Base-by-base conservation (phyloP, 1,284 basidiomycete species). In the Ganoderma sp. region DNA sequence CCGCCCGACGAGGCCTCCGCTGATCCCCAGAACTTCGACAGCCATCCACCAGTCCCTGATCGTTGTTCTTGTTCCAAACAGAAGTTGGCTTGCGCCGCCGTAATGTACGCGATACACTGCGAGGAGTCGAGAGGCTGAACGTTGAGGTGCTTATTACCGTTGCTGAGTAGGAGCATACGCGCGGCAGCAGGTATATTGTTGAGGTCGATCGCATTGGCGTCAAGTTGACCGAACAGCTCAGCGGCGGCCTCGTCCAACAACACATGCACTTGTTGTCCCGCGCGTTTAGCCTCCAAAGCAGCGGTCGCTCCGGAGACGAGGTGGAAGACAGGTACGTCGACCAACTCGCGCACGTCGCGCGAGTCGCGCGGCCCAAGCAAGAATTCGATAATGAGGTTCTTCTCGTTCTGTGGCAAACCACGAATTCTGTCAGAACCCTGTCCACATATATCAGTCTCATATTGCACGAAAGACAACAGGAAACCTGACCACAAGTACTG, bases 261-360 rank as follows among this genome's bases (percentile, higher is more conserved):
- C 19, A 68, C 60, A 56, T 65, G 63, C 7, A 32, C 34, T 17
- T 10, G 7, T 14, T 37, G 22, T n/a, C 32, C 48, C 14, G 25
- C 41, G 6, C 48, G 50, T 41, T 25, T 32, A 10, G 32, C 63
- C 17, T 58, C 12, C 52, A 67, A 45, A 37, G 58, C 43, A 19
- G 39, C 43, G 15, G 28, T 52, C 10, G 14, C 19, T 4, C 65
- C 65, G 0, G 65, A 68, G 22, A 68, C 59, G 14, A 67, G 61
- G 2, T 52, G 65, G 32, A 71, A 52, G 28, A 71, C 19, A 32
- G 67, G 62, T 9, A 71, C 34, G n/a, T 64, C 67, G 12, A 54
- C 9, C 2, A 71, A 28, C 25, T 65, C 34, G 7, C 43, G 9
- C 32, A 67, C 17, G 22, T 63, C 48, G 7, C 32, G 12, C 8